phyloP scores from a whole-genome alignment of 73 alveolate species.

The Symbiodinium natans region DNA sequence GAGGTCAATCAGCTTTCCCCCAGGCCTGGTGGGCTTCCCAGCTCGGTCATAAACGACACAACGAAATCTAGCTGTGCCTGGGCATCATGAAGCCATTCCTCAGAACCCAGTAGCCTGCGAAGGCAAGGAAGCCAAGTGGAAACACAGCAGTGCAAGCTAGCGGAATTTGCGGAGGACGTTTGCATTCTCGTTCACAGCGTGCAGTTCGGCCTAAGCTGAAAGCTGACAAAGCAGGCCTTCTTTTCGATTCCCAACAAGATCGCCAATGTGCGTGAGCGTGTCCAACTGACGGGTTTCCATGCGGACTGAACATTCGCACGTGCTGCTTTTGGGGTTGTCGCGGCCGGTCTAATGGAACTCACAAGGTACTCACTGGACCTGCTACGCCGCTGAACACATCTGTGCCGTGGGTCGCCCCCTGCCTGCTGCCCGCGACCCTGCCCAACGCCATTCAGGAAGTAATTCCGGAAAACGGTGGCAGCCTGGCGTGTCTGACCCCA shows the following conservation, averaged over 20 bases:
- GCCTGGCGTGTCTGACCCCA: neutral
- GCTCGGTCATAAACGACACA: neutral
- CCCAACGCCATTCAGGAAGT: slow-evolving; percentile 18
- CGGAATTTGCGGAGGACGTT: too few relatives aligned
- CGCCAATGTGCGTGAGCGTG: neutral
- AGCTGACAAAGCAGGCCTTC: neutral
- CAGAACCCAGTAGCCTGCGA: neutral
- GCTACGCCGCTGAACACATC: too few relatives aligned
- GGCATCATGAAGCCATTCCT: slow-evolving; percentile 40
- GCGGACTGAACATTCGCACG: too few relatives aligned
- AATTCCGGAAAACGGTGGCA: neutral
- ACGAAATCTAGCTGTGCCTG: neutral
- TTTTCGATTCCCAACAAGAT: neutral
- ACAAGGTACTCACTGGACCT: too few relatives aligned
- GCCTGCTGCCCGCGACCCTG: slow-evolving; percentile 16
- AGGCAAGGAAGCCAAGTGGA: neutral
- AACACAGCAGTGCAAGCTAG: too few relatives aligned
- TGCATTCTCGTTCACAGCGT: too few relatives aligned
- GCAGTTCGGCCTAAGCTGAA: neutral
- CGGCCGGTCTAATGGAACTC: too few relatives aligned
- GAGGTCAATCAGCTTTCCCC: slow-evolving; percentile 16
- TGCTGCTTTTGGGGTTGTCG: too few relatives aligned
- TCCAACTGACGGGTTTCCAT: neutral
- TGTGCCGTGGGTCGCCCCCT: too few relatives aligned
- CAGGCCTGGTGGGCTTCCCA: neutral